Evolutionary conservation across 2,329 filamentous ascomycete species (phyloP), one percentile per base, ranked within the genome.

Genomic region (Lecanoromycetidae sp.): DNA sequence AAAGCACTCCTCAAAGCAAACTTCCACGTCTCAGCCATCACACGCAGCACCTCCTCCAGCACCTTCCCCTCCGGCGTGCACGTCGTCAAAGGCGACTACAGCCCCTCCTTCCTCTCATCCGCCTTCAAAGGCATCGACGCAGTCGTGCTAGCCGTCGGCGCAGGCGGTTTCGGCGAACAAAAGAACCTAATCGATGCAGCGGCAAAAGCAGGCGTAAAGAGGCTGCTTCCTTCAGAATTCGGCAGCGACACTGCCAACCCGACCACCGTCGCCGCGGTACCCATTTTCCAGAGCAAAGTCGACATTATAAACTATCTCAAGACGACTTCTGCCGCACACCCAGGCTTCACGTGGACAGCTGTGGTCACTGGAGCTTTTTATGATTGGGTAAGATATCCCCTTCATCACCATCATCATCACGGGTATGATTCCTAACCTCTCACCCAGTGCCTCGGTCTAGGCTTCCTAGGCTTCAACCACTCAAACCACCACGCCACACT

Each of bases 401-500:
- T n/a, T n/a, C n/a, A n/a, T n/a, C n/a, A n/a, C n/a, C n/a, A n/a
- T n/a, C n/a, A n/a, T n/a, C n/a, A n/a, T n/a, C n/a, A n/a, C n/a
- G n/a, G n/a, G n/a, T n/a, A n/a, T n/a, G n/a, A n/a, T n/a, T n/a
- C n/a, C n/a, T n/a, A n/a, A n/a, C n/a, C 6, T 33, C 30, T 9
- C 63, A 62, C 39, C n/a, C 61, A 59, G 55, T 51, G 54, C 30
- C 39, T 66, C 13, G 44, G 58, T 26, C 35, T 59, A 1, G 61
- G 61, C 2, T 71, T 79, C 54, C 40, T 75, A 4, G 42, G 75
- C 1, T 48, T 51, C 39, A 64, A 74, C 48, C 49, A 65, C 1
- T 63, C 66, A n/a, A 59, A 63, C 1, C 61, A 65, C 1, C 66
- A 63, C 30, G 63, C 66, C 0, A 63, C 55, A 0, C 55, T 79